Evolutionary conservation across 1,284 basidiomycete genomes (phyloP).

Genomic region (Tilletia caries): DNA sequence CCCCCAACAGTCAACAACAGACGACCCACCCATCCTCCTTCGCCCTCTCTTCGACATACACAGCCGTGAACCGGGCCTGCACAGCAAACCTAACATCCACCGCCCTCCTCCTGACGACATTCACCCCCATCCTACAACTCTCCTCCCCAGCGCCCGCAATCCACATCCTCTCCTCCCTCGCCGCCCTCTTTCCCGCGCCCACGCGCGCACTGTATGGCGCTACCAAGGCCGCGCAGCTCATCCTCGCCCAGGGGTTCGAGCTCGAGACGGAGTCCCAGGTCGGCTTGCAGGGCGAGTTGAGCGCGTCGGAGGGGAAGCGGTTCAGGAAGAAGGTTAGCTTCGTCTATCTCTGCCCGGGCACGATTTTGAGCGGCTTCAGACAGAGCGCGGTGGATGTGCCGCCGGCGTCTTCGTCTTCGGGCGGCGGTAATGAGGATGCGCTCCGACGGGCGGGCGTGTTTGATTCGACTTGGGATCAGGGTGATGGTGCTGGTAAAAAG

Average conservation of each 20-base stretch:
- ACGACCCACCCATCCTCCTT: background rate
- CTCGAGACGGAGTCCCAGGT: conserved; percentile 63
- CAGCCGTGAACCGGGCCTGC: conserved; percentile 25
- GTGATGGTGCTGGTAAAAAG: conserved; percentile 25
- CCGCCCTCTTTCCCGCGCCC: conserved; percentile 76
- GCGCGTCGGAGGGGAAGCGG: background rate
- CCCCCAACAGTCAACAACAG: background rate
- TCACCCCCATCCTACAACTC: conserved; percentile 68
- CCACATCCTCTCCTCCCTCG: conserved; percentile 74
- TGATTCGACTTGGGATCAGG: conserved; percentile 1
- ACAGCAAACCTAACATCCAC: conserved; percentile 59
- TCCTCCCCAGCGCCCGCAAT: conserved; percentile 71
- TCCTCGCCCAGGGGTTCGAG: conserved; percentile 72
- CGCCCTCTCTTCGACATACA: background rate
- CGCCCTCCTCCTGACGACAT: conserved; percentile 56
- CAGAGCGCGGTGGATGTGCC: conserved; percentile 39
- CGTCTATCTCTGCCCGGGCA: conserved; percentile 45
- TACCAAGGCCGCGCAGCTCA: conserved; percentile 74
- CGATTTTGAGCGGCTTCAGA: conserved; percentile 46
- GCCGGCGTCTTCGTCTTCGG: too few species aligned
- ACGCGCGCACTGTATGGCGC: conserved; percentile 79
- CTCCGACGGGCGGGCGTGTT: background rate
- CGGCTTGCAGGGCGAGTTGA: conserved; percentile 13
- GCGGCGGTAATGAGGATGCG: conserved; percentile 22
- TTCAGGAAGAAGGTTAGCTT: conserved; percentile 35